Evolutionary conservation across 768 basidiomycete species (phyloP).

Genomic region (Sporobolomyces roseus): DNA sequence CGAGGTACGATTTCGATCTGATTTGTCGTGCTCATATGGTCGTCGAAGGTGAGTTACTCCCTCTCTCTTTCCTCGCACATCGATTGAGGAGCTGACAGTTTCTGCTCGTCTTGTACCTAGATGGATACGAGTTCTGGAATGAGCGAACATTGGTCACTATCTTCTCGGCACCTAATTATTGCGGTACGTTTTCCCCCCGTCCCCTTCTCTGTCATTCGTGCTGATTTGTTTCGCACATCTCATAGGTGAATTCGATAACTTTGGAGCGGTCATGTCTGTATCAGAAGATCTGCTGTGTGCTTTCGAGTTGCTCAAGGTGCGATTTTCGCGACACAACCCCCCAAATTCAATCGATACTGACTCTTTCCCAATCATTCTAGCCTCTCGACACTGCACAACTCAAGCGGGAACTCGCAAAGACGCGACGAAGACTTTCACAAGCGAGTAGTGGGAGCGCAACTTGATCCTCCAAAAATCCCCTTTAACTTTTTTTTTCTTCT

Average conservation of each 20-base stretch:
- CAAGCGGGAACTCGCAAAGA: constrained; percentile 36
- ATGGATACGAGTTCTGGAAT: constrained; percentile 98
- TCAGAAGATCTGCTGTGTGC: constrained; percentile 96
- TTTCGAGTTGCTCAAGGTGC: constrained; percentile 81
- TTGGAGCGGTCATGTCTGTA: constrained; percentile 71
- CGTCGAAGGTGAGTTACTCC: constrained; percentile 65
- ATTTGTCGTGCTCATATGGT: constrained; percentile 99
- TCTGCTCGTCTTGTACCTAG: neutral
- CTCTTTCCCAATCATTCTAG: neutral
- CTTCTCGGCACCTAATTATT: constrained; percentile 78
- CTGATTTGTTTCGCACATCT: neutral
- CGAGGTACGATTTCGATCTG: constrained; percentile 92
- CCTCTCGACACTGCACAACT: constrained; percentile 35
- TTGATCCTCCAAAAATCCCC: neutral
- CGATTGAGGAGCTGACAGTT: neutral
- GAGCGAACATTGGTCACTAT: constrained; percentile 97
- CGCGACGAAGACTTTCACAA: constrained; percentile 21
- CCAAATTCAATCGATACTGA: neutral
- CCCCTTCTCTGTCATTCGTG: constrained; percentile 4
- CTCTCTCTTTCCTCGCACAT: neutral
- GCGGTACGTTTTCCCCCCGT: constrained; percentile 54
- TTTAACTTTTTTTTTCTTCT: neutral
- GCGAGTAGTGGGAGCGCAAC: neutral
- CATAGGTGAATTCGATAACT: constrained; percentile 80
- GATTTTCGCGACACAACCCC: neutral